A percentile compares a stretch with the other conserved stretches of the same genome.
These are phyloP conservation scores for Quillaja saponaria DNA, from an alignment of 306 rosid species.

Conservation along the genomic window DNA sequence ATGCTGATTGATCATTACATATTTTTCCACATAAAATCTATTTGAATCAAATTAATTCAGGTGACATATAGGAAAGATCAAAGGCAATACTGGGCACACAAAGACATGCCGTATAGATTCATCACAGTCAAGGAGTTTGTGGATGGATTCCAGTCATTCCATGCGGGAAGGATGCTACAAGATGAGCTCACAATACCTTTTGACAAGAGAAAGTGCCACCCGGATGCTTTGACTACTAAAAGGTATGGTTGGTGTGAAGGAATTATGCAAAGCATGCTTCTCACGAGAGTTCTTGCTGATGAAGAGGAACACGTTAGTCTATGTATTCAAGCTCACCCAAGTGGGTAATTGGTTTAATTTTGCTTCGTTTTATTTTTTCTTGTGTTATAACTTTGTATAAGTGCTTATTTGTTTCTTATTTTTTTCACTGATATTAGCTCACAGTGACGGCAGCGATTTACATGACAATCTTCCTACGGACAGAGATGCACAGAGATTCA, in stretches of 20 bases:
- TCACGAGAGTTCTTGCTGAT: conserved; percentile 56
- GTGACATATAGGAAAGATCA: conserved; percentile 65
- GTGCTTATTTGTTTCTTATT: neutral
- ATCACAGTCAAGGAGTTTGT: conserved; percentile 47
- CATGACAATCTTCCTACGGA: conserved; percentile 64
- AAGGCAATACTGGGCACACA: conserved; percentile 50
- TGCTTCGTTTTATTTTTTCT: neutral
- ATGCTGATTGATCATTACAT: too few species aligned
- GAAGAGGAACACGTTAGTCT: conserved; percentile 53
- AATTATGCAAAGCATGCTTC: conserved; percentile 52
- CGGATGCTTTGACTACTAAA: conserved; percentile 51
- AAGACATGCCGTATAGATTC: conserved; percentile 41
- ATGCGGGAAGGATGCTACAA: conserved; percentile 35
- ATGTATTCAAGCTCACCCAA: conserved; percentile 46
- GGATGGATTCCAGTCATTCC: conserved; percentile 50
- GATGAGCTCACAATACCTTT: conserved; percentile 48
- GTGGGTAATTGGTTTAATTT: conserved; percentile 20
- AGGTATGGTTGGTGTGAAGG: conserved; percentile 47
- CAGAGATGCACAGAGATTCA: conserved; percentile 63
- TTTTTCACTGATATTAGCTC: conserved; percentile 41
- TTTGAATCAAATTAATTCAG: conserved; percentile 17
- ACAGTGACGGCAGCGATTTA: conserved; percentile 40
- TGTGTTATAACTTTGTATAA: neutral
- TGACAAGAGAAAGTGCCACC: conserved; percentile 52
- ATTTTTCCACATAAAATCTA: too few species aligned